phyloP scores from a whole-genome alignment of 1,284 basidiomycete genomes.

The Cerioporus squamosus region DNA sequence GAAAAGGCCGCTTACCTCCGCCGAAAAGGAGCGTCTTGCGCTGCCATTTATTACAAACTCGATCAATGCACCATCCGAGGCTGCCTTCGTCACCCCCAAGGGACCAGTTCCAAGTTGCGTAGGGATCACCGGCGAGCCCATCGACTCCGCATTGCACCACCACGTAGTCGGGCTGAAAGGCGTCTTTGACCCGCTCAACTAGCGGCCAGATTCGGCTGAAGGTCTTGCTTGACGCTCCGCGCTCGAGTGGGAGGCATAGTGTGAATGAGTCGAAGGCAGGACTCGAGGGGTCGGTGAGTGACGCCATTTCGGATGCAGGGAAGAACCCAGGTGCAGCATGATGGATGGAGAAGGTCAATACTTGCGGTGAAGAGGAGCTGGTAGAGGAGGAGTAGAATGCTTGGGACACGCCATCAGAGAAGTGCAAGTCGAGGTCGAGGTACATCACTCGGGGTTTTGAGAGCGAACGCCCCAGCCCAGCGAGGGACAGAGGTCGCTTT shows the following conservation, averaged over 20 bases:
- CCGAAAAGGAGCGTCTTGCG: constrained; percentile 68
- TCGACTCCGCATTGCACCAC: constrained; percentile 90
- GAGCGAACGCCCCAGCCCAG: constrained; percentile 1
- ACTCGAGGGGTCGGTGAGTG: constrained; percentile 46
- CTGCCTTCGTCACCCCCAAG: constrained; percentile 62
- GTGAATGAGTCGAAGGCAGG: constrained; percentile 70
- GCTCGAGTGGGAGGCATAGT: constrained; percentile 73
- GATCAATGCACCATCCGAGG: constrained; percentile 69
- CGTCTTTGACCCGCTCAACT: constrained; percentile 63
- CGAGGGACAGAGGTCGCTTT: constrained; percentile 11
- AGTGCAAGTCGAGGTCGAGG: constrained; percentile 92
- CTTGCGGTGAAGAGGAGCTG: constrained; percentile 43
- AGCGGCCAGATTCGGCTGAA: constrained; percentile 65
- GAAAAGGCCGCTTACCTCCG: constrained; percentile 47
- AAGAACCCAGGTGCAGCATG: constrained; percentile 85
- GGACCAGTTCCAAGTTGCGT: constrained; percentile 80
- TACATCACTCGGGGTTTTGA: constrained; percentile 80
- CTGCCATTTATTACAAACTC: constrained; percentile 60
- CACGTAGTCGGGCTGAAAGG: constrained; percentile 78
- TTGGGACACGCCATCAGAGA: constrained; percentile 85
- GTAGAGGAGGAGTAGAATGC: constrained; percentile 56
- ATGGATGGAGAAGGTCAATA: constrained; percentile 87
- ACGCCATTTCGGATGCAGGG: constrained; percentile 63
- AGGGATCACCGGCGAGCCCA: constrained; percentile 84
- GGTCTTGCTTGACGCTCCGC: constrained; percentile 67